Evolutionary conservation across 805 yeast genomes (phyloP).

Genomic region (Ascoidea rubescens): DNA sequence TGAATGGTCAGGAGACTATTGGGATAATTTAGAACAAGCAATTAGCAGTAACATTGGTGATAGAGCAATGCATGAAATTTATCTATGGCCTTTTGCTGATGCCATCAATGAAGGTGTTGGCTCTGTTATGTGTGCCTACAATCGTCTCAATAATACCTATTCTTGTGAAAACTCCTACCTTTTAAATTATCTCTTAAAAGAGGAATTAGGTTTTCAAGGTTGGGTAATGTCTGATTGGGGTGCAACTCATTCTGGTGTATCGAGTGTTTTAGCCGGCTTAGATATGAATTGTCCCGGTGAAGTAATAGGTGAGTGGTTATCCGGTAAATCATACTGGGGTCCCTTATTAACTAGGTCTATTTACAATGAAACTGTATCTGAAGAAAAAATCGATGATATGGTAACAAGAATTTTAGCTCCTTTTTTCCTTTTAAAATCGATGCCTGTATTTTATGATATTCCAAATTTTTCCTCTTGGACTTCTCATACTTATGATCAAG

Average conservation of each 20-base stretch:
- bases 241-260: conserved; percentile 46
- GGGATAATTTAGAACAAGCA: conserved; percentile 28
- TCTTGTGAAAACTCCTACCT: conserved; percentile 47
- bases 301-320: conserved; percentile 34
- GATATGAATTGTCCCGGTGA: conserved; percentile 61
- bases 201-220: conserved; percentile 53
- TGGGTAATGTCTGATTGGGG: conserved; percentile 58
- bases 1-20: conserved; percentile 33
- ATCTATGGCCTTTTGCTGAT: conserved; percentile 56
- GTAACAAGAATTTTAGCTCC: conserved; percentile 45
- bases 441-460: conserved; percentile 25
- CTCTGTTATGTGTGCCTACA: conserved; percentile 48
- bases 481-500: conserved; percentile 36
- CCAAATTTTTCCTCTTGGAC: conserved; percentile 53
- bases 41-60: conserved; percentile 44
- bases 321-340: conserved; percentile 44
- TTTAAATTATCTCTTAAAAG: conserved; percentile 40
- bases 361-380: conserved; percentile 39
- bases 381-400: conserved; percentile 45
- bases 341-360: conserved; percentile 40
- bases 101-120: conserved; percentile 47
- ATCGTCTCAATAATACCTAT: conserved; percentile 39
- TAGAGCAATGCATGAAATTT: conserved; percentile 46
- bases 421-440: conserved; percentile 30
- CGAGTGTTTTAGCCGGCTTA: conserved; percentile 41